These are phyloP conservation scores for Ceratocystis variospora DNA, from an alignment of 2,329 filamentous ascomycete species.

Conservation along the genomic window DNA sequence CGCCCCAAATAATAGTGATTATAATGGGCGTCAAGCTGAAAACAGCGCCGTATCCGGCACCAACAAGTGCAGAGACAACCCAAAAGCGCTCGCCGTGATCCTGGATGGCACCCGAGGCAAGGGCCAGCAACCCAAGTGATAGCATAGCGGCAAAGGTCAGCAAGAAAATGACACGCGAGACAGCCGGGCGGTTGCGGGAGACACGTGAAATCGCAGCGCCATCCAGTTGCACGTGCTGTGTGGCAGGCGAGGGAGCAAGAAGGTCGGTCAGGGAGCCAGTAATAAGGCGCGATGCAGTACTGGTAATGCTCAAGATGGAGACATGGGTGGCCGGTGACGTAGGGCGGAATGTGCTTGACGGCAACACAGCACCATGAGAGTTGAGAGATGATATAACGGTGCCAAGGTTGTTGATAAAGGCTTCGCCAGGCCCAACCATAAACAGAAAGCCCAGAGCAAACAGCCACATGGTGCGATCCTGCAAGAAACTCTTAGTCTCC, in stretches of 20 bases:
- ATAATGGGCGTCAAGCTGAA: constrained; percentile 86
- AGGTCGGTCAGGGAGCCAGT: constrained; percentile 82
- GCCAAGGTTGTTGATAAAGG: constrained; percentile 94
- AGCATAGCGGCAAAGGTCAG: constrained; percentile 61
- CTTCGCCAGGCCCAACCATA: constrained; percentile 87
- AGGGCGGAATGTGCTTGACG: constrained; percentile 23
- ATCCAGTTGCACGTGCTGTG: constrained; percentile 40
- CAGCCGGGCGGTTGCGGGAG: constrained; percentile 33
- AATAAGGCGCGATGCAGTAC: constrained; percentile 77
- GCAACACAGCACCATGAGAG: constrained; percentile 22
- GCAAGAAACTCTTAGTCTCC: constrained; percentile 72
- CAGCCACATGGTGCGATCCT: constrained; percentile 90
- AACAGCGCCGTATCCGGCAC: constrained; percentile 81
- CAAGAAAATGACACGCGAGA: constrained; percentile 72
- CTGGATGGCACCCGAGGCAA: constrained; percentile 64
- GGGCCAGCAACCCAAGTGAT: constrained; percentile 59
- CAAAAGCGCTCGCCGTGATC: constrained; percentile 68
- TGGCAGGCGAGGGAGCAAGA: constrained; percentile 55
- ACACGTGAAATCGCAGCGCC: constrained; percentile 21
- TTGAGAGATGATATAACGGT: constrained; percentile 75
- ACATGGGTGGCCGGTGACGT: constrained; percentile 75
- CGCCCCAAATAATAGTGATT: constrained; percentile 93
- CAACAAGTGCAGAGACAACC: constrained; percentile 69
- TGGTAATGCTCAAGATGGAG: constrained; percentile 79
- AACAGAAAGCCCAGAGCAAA: constrained; percentile 84